phyloP scores from a whole-genome alignment of 495 filamentous ascomycete species.

The Tuber melanosporum region DNA sequence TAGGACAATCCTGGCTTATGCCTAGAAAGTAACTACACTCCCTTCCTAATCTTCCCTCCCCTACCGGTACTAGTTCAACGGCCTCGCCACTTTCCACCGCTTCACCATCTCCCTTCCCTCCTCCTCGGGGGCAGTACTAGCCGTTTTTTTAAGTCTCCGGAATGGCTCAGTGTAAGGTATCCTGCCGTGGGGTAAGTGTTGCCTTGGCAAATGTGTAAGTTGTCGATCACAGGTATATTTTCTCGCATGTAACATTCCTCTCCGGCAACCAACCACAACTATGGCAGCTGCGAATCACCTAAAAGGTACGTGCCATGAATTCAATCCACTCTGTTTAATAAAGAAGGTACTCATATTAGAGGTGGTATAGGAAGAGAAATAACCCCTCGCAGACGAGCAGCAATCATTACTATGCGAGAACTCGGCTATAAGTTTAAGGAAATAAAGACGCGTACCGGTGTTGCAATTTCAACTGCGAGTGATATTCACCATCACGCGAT shows the following conservation, averaged over 20 bases:
- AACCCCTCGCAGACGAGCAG: neutral
- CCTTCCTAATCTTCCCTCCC: neutral
- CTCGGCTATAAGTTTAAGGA: neutral
- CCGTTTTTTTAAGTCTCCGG: no score
- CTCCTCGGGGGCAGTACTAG: neutral
- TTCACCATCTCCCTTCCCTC: neutral
- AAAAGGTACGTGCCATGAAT: neutral
- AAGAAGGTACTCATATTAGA: neutral
- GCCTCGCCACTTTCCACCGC: conserved; percentile 3
- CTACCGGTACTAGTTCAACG: conserved; percentile 12
- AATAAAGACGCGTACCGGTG: neutral
- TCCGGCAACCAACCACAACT: neutral
- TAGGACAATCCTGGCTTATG: conserved; percentile 5
- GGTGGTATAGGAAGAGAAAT: neutral
- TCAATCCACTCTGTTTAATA: neutral
- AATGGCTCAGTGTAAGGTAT: no score
- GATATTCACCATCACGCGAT: neutral
- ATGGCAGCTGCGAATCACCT: neutral
- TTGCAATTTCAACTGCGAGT: conserved; percentile 8
- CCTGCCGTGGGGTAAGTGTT: no score
- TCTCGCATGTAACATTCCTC: neutral
- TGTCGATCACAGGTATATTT: neutral
- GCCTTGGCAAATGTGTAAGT: no score
- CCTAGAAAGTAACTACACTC: neutral
- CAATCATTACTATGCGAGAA: conserved; percentile 4